Base-by-base conservation (phyloP, 1,139 yeast genomes). In the Geotrichum fermentans region DNA sequence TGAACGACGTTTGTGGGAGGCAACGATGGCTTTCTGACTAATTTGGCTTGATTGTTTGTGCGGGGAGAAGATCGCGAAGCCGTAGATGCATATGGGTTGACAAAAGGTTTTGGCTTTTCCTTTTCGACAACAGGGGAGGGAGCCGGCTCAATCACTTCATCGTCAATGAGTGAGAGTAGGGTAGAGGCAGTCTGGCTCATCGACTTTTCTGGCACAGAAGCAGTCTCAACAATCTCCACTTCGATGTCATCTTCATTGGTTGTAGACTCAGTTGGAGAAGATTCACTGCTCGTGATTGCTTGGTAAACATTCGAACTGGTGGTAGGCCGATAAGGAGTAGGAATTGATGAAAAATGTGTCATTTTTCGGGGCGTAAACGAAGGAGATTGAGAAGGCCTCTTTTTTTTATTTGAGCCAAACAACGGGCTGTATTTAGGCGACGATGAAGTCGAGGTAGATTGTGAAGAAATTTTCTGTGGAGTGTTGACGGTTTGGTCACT, bases 111-210 rank as follows among this genome's bases (percentile, higher is more conserved):
- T 13, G 64, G 47, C 28, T 58, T 52, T 2, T 47, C 56, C 18
- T 50, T 52, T 33, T 52, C 48, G 16, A 52, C 45, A 6, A 53
- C 51, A 32, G 54, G 49, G 8, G 42, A 37, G 20, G 45, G 46
- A 10, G 52, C 55, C 17, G 61, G 55, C 26, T 61, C 61, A 3
- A 57, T 60, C 11, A 72, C 74, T 55, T 46, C 18, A 22, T 32
- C 55, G 16, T 82, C 86, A 44, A 85, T 67, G 41, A 84, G 73
- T 4, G 84, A 77, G 47, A 84, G 69, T 42, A 85, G 69, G 0
- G 85, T 77, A 42, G 78, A 73, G 0, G 94, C 95, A 0, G 92
- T 77, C 47, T 73, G 74, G 60, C 89, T 83, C 54, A 80, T 61
- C 41, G 67, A 68, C 54, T 69, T 67, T 20, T 50, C 44, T 6